Base-by-base conservation (phyloP, 2,329 filamentous ascomycete genomes). In the Nemania sp. region DNA sequence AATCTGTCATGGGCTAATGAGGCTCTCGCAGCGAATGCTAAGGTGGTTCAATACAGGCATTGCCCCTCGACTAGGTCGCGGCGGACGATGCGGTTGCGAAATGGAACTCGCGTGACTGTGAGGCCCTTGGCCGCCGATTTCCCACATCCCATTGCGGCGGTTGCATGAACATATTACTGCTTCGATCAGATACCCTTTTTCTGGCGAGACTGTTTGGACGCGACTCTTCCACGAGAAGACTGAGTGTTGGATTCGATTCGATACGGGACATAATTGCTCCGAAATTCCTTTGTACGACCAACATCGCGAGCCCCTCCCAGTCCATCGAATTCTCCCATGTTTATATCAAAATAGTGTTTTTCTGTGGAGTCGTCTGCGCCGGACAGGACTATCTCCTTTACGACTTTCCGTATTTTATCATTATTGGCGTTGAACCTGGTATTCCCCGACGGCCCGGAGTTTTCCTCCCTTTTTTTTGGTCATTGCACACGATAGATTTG, bases 1-100 rank as follows among this genome's bases (percentile, higher is more conserved):
- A 86, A 69, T 75, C 83, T 13, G 83, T 86, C 15, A 80, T 85
- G 72, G 83, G 83, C 21, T 65, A 47, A 54, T 84, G 70, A 77
- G 53, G 18, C 10, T 34, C 17, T 42, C 5, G 10, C 17, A 11
- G 25, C 17, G 7, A 32, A 12, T 17, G 6, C n/a, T 1, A 15
- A 13, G 11, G 18, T 40, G 49, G 43, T 57, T 12, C 3, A 34
- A 9, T 15, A 5, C 25, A 34, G 57, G 25, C 4, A 29, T 29
- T 59, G 54, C 60, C 43, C 34, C 20, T 51, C 35, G 15, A 15
- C 25, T 32, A 43, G 17, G 1, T 34, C 6, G 20, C 6, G 40
- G 2, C 18, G 25, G n/a, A 5, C 29, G n/a, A n/a, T 5, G 21
- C 5, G 18, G 49, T 35, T 13, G 52, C 56, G 47, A 54, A 50